Evolutionary conservation across 371 early-diverging fungal genomes (phyloP), one percentile per base, ranked within the genome.

Genomic region (Mucor sp.): DNA sequence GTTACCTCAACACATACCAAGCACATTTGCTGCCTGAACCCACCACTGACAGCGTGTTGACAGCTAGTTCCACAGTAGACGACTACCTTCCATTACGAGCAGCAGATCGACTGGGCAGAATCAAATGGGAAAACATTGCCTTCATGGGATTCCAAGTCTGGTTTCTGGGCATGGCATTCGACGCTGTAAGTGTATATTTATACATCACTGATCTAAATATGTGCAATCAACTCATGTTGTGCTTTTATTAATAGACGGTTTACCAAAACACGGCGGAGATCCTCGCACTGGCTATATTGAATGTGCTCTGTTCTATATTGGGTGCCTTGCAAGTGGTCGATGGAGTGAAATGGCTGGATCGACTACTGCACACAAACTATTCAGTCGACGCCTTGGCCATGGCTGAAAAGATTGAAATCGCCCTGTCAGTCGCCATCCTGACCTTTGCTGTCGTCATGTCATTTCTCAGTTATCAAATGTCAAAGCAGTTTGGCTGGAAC

Each of bases 321-420:
- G 83, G 78, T 28, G 79, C 83, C 0, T 55, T 80, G 21, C 74
- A 84, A 62, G 76, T 84, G 1, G 80, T 81, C 0, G 84, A 84
- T 58, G 78, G 84, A 27, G 59, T 67, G 19, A 78, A 76, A 65
- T 83, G 83, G 83, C 59, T 81, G 14, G 64, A 65, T 12, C 41
- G 62, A 50, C 60, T 81, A 15, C 37, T 58, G 3, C 53, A 67
- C 33, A 74, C 71, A 5, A 25, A 32, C 0, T 75, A 71, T 32
- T 19, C 71, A 19, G 67, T 70, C 2, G 8, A 12, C 6, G 69
- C 74, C n/a, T 55, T 77, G 11, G 63, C 66, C 5, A 59, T 66
- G 37, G 78, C 75, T 23, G 65, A 72, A 53, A 74, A 77, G 21
- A 68, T 77, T 19, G 78, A 77, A 39, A 77, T 77, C 37, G 67